A percentile compares a stretch with the other conserved stretches of the same genome.
Conservation (phyloP, 441 rosid species). For the Theobroma grandiflorum region DNA sequence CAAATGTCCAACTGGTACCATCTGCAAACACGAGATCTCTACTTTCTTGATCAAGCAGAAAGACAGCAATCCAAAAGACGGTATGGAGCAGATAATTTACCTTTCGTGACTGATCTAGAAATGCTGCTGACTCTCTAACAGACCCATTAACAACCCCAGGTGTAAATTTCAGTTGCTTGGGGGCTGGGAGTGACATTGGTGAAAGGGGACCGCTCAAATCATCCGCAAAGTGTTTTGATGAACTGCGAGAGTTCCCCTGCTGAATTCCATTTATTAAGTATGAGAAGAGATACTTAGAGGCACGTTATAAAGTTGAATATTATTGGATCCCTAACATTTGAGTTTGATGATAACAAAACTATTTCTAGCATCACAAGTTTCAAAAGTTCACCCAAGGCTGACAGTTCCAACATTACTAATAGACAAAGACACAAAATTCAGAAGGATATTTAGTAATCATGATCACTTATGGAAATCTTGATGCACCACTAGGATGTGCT, state of each 20-base stretch:
- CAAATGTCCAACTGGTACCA: slow-evolving; percentile 55
- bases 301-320: background rate
- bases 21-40: slow-evolving; percentile 40
- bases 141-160: slow-evolving; percentile 58
- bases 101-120: slow-evolving; percentile 53
- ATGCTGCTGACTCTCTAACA: slow-evolving; percentile 56
- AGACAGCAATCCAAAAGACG: slow-evolving; percentile 20
- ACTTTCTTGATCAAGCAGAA: slow-evolving; percentile 20
- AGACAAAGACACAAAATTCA: background rate
- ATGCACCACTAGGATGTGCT: background rate
- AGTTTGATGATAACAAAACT: background rate
- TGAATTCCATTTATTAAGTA: slow-evolving; percentile 29
- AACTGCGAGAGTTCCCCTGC: slow-evolving; percentile 59
- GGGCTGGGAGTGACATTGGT: slow-evolving; percentile 63
- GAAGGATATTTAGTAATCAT: slow-evolving; percentile 8
- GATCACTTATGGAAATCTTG: background rate
- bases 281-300: background rate
- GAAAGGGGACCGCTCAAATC: slow-evolving; percentile 52
- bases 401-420: background rate
- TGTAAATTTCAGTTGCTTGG: slow-evolving; percentile 69
- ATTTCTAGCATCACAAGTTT: background rate
- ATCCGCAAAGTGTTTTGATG: slow-evolving; percentile 59
- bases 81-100: slow-evolving; percentile 32
- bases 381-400: background rate
- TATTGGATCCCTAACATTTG: slow-evolving; percentile 5